Percentiles rank a stretch among this genome's conserved stretches.
Conservation (phyloP, 768 basidiomycete species). For the Termitomyces eurrhizus region DNA sequence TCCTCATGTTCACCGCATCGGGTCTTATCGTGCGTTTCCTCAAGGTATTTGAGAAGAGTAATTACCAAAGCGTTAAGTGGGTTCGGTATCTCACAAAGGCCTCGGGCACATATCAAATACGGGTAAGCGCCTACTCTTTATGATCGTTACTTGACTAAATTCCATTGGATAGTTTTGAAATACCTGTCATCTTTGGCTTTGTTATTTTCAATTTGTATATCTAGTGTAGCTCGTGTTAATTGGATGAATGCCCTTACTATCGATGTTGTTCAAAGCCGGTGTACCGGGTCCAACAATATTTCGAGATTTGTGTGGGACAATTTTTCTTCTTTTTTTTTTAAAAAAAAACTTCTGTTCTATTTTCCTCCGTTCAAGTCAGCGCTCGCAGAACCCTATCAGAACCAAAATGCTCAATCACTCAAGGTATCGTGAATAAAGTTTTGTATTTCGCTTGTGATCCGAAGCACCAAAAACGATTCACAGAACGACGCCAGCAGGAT, state of each 20-base stretch:
- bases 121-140: slow-evolving; percentile 52
- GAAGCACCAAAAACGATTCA: too few relatives aligned
- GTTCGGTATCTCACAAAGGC: slow-evolving; percentile 93
- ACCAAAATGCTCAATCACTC: too few relatives aligned
- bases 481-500: background rate
- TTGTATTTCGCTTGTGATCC: too few relatives aligned
- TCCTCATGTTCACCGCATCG: slow-evolving; percentile 97
- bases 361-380: too few relatives aligned
- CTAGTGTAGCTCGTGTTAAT: background rate
- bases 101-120: slow-evolving; percentile 88
- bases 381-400: too few relatives aligned
- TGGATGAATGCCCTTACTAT: background rate
- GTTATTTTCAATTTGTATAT: background rate
- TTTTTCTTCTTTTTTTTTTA: background rate
- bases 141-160: background rate
- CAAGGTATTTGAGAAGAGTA: slow-evolving; percentile 96
- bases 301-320: background rate
- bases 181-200: background rate
- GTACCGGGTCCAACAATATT: background rate
- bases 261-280: background rate
- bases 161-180: slow-evolving; percentile 6
- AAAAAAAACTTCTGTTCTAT: too few relatives aligned
- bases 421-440: too few relatives aligned
- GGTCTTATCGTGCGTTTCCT: slow-evolving; percentile 95
- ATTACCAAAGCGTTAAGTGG: slow-evolving; percentile 95